Evolutionary conservation across 345 rosid species (phyloP).

Genomic region (Odontarrhena argentea): DNA sequence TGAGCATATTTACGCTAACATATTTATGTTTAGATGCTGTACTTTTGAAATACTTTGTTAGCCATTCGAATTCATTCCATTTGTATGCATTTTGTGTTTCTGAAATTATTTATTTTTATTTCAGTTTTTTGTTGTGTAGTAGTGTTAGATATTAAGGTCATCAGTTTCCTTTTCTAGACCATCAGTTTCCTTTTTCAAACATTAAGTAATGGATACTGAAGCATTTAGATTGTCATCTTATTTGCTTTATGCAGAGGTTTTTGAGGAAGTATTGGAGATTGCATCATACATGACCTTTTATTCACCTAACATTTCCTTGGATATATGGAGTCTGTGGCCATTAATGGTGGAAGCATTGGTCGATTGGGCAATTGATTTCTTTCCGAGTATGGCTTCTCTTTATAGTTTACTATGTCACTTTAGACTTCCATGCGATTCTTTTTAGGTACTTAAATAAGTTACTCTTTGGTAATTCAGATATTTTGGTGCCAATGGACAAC

Average conservation of each 20-base stretch:
- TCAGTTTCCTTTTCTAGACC: slow-evolving; percentile 8
- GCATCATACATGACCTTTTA: slow-evolving; percentile 98
- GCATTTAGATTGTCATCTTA: slow-evolving; percentile 20
- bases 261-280: slow-evolving; percentile 98
- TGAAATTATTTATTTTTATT: not conserved
- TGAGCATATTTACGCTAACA: slow-evolving; percentile 13
- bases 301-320: slow-evolving; percentile 87
- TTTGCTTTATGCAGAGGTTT: slow-evolving; percentile 74
- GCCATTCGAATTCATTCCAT: not conserved
- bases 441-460: slow-evolving; percentile 15
- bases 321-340: slow-evolving; percentile 99
- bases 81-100: not conserved
- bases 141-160: slow-evolving; percentile 23
- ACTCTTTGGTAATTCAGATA: slow-evolving; percentile 55
- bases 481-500: slow-evolving; percentile 96
- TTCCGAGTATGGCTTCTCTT: slow-evolving; percentile 60
- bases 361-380: slow-evolving; percentile 98
- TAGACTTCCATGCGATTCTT: slow-evolving; percentile 14
- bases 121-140: slow-evolving; percentile 25
- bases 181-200: slow-evolving; percentile 16
- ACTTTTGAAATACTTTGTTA: not conserved
- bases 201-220: slow-evolving; percentile 6
- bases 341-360: slow-evolving; percentile 89
- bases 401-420: slow-evolving; percentile 14
- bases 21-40: not conserved